Conservation (phyloP, 495 filamentous ascomycete genomes). For the Aspergillus bridgeri region DNA sequence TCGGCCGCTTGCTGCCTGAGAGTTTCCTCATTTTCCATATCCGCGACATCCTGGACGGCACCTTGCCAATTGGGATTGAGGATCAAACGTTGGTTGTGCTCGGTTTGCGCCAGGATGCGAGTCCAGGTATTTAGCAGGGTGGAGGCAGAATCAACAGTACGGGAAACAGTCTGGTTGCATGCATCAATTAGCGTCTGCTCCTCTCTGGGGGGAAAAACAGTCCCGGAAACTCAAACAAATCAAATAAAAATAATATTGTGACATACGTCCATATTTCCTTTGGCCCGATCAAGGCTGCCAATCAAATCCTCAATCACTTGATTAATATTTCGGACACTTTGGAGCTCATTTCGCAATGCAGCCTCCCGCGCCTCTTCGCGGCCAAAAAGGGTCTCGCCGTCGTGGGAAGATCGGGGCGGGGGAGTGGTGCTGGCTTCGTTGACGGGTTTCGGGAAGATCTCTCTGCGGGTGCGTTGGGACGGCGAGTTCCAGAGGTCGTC, state of each 20-base stretch:
- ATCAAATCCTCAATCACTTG: slow-evolving; percentile 79
- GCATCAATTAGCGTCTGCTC: slow-evolving; percentile 1
- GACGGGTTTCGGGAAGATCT: slow-evolving; percentile 13
- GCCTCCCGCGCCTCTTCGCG: slow-evolving; percentile 69
- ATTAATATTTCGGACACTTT: slow-evolving; percentile 79
- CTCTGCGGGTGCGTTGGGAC: slow-evolving; percentile 42
- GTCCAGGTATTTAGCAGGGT: slow-evolving; percentile 96
- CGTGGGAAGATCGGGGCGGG: slow-evolving; percentile 31
- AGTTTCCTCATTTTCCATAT: slow-evolving; percentile 73
- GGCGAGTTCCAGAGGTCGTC: slow-evolving; percentile 76
- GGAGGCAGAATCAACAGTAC: slow-evolving; percentile 82
- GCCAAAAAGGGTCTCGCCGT: slow-evolving; percentile 57
- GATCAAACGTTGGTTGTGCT: slow-evolving; percentile 92
- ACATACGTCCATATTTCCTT: slow-evolving; percentile 85
- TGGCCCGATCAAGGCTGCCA: slow-evolving; percentile 74
- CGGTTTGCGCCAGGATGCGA: slow-evolving; percentile 90
- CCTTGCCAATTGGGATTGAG: slow-evolving; percentile 88
- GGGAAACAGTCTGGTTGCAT: slow-evolving; percentile 67
- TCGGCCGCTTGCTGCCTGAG: slow-evolving; percentile 70
- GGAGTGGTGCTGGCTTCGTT: slow-evolving; percentile 40
- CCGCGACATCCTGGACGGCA: slow-evolving; percentile 74
- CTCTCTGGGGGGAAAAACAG: neutral
- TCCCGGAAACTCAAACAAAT: neutral
- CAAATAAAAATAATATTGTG: neutral
- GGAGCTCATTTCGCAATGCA: slow-evolving; percentile 71